phyloP scores from a whole-genome alignment of 805 yeast genomes.

The Kodamaea neixiangensis region DNA sequence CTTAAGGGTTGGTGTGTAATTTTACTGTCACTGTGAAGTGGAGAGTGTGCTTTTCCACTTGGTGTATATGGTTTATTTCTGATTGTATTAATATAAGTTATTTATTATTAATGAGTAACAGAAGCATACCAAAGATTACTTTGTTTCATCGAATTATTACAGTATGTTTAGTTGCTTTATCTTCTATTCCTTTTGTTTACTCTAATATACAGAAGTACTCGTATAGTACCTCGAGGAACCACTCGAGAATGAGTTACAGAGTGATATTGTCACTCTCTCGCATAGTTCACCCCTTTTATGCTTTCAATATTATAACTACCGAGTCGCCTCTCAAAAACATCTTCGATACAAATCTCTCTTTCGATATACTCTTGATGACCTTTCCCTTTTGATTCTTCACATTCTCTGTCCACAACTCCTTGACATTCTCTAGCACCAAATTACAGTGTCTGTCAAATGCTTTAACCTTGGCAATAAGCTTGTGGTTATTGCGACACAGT shows the following conservation, averaged over 20 bases:
- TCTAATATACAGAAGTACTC: background rate
- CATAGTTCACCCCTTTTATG: constrained; percentile 15
- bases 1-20: constrained; percentile 68
- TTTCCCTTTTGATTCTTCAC: constrained; percentile 67
- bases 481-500: constrained; percentile 90
- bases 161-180: background rate
- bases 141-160: no score
- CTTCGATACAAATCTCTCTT: constrained; percentile 78
- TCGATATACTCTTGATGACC: constrained; percentile 63
- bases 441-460: constrained; percentile 97
- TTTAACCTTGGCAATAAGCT: constrained; percentile 82
- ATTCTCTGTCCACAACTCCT: constrained; percentile 77
- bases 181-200: background rate
- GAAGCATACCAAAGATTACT: no score
- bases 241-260: background rate
- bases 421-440: constrained; percentile 88
- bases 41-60: background rate
- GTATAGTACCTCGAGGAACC: background rate
- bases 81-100: constrained; percentile 5
- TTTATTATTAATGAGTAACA: no score
- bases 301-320: constrained; percentile 76
- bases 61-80: constrained; percentile 7
- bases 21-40: background rate
- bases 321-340: constrained; percentile 95
- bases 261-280: background rate